A percentile compares a stretch with the other conserved stretches of the same genome.
phyloP scores from a whole-genome alignment of 1,139 yeast species.

The Debaryomyces robertsiae region DNA sequence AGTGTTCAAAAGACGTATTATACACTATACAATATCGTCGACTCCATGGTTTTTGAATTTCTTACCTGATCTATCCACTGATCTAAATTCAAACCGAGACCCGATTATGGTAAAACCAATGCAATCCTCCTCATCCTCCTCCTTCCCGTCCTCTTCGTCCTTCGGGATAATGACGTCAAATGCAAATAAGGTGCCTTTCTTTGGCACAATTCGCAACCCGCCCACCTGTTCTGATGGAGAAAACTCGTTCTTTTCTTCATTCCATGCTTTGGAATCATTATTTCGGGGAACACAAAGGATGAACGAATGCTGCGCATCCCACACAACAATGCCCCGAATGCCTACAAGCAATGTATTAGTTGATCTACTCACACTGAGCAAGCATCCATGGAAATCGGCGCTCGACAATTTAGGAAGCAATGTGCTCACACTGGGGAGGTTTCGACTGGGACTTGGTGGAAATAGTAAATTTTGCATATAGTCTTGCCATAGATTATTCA shows the following conservation, averaged over 20 bases:
- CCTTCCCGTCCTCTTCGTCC: slow-evolving; percentile 19
- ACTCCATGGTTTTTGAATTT: slow-evolving; percentile 82
- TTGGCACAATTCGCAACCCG: slow-evolving; percentile 58
- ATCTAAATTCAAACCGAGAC: slow-evolving; percentile 72
- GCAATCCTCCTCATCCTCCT: slow-evolving; percentile 32
- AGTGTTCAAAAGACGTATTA: slow-evolving; percentile 5
- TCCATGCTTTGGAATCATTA: slow-evolving; percentile 37
- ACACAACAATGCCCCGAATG: slow-evolving; percentile 72
- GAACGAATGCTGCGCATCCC: slow-evolving; percentile 83
- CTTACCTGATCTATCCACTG: slow-evolving; percentile 80
- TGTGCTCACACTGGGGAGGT: slow-evolving; percentile 31
- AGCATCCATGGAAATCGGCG: slow-evolving; percentile 86
- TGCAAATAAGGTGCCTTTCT: slow-evolving; percentile 60
- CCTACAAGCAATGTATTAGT: slow-evolving; percentile 65
- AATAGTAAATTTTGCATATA: slow-evolving; percentile 62
- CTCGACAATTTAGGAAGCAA: slow-evolving; percentile 62
- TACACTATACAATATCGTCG: slow-evolving; percentile 50
- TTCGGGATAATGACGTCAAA: slow-evolving; percentile 49
- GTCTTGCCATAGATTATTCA: slow-evolving; percentile 62
- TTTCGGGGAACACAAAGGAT: slow-evolving; percentile 59
- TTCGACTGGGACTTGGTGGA: slow-evolving; percentile 20
- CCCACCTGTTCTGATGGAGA: slow-evolving; percentile 46
- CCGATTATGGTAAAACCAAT: slow-evolving; percentile 74
- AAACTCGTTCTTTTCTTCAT: slow-evolving; percentile 19
- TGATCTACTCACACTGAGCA: slow-evolving; percentile 59